Conservation (phyloP, 352 stramenopile genomes). For the Phytophthora idaei region DNA sequence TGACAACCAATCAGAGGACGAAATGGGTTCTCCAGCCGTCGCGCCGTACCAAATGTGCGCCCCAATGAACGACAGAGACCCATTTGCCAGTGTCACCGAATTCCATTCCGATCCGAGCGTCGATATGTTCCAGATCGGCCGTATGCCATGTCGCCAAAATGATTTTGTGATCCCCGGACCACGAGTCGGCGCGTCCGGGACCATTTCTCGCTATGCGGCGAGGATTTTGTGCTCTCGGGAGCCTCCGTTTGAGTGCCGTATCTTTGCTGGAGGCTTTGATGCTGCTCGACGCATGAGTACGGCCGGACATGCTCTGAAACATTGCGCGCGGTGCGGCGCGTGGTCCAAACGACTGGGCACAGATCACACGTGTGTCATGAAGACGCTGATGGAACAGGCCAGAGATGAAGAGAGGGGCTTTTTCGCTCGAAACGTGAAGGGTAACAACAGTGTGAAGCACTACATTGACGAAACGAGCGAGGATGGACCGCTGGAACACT, state of each 20-base stretch:
- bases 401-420: conserved; percentile 11
- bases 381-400: conserved; percentile 25
- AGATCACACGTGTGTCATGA: conserved; percentile 53
- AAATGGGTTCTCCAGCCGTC: neutral
- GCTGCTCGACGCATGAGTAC: conserved; percentile 54
- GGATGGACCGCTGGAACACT: conserved; percentile 47
- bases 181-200: conserved; percentile 72
- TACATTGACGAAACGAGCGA: conserved; percentile 30
- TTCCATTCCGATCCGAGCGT: conserved; percentile 47
- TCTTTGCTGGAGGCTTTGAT: conserved; percentile 80
- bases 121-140: conserved; percentile 87
- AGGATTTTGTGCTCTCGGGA: conserved; percentile 67
- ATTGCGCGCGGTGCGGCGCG: conserved; percentile 47
- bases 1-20: conserved; percentile 22
- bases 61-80: conserved; percentile 71
- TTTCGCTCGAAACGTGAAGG: conserved; percentile 10
- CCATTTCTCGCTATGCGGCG: conserved; percentile 75
- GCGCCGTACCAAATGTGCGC: conserved; percentile 64
- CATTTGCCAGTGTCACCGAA: conserved; percentile 64
- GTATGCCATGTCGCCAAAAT: conserved; percentile 77
- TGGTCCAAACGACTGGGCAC: conserved; percentile 59
- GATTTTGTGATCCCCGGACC: conserved; percentile 81
- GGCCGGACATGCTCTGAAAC: conserved; percentile 69
- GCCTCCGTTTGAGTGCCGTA: conserved; percentile 64
- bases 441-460: conserved; percentile 17